phyloP scores from a whole-genome alignment of 1,284 basidiomycete genomes.

The Takashimella koratensis region DNA sequence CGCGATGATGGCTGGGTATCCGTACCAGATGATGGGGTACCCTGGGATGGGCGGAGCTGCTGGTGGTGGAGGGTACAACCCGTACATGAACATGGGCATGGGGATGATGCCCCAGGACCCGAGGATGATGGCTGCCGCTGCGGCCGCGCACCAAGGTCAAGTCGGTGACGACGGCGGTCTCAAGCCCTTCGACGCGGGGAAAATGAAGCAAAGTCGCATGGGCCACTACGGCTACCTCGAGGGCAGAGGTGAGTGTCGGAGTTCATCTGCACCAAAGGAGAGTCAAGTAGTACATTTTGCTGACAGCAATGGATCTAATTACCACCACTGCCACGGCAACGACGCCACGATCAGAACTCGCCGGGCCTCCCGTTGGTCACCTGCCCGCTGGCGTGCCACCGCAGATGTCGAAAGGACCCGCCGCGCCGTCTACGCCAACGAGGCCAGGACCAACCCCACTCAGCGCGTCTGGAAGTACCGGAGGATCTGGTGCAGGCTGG shows the following conservation, averaged over 20 bases:
- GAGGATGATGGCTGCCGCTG: not conserved
- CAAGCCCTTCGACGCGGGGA: slow-evolving; percentile 28
- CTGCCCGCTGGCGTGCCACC: slow-evolving; percentile 29
- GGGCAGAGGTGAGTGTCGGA: slow-evolving; percentile 27
- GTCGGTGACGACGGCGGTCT: slow-evolving; percentile 9
- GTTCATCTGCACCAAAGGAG: not conserved
- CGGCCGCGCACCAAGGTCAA: not conserved
- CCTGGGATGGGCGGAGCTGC: not conserved
- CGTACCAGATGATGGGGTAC: not conserved
- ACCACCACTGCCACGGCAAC: no score
- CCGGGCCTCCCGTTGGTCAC: slow-evolving; percentile 34
- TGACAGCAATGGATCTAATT: no score
- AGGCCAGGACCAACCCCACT: slow-evolving; percentile 1
- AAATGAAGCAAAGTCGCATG: slow-evolving; percentile 34
- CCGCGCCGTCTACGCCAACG: not conserved
- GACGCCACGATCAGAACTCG: no score
- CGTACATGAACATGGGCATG: slow-evolving; percentile 16
- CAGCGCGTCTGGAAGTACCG: not conserved
- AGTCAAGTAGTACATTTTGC: not conserved
- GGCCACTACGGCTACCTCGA: slow-evolving; percentile 43
- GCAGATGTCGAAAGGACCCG: slow-evolving; percentile 4
- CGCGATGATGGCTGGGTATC: not conserved
- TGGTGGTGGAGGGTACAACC: slow-evolving; percentile 8
- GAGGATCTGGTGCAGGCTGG: slow-evolving; percentile 11
- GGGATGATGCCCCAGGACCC: not conserved